Percentiles rank a stretch among this genome's conserved stretches.
Conservation (phyloP, 805 yeast genomes). For the Saccharomycopsis synnaedendra region DNA sequence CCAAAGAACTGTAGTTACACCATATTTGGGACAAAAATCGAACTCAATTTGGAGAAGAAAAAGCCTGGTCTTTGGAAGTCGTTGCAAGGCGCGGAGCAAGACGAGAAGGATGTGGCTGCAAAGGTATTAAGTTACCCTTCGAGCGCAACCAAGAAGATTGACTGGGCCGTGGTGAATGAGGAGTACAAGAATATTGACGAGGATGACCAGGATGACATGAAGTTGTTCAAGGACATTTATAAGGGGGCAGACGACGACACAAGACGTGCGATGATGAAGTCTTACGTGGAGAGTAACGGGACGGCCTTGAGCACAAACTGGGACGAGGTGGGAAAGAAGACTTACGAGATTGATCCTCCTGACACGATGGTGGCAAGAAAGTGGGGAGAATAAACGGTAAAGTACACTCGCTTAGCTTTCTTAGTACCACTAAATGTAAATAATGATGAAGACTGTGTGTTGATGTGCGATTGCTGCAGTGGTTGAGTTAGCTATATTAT, state of each 20-base stretch:
- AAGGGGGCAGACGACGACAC: slow-evolving; percentile 80
- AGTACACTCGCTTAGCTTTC: neutral
- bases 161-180: slow-evolving; percentile 56
- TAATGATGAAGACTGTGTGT: neutral
- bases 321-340: slow-evolving; percentile 66
- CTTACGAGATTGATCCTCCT: slow-evolving; percentile 62
- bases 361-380: slow-evolving; percentile 54
- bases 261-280: slow-evolving; percentile 91
- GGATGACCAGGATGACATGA: slow-evolving; percentile 40
- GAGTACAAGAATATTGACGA: slow-evolving; percentile 35
- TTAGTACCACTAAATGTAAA: neutral
- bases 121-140: slow-evolving; percentile 38
- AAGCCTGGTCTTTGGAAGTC: slow-evolving; percentile 40
- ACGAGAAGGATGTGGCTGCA: slow-evolving; percentile 10
- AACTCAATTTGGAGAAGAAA: slow-evolving; percentile 46
- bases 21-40: slow-evolving; percentile 66
- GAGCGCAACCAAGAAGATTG: slow-evolving; percentile 47
- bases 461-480: neutral
- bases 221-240: slow-evolving; percentile 67
- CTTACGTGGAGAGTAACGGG: slow-evolving; percentile 87
- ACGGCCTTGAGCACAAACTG: slow-evolving; percentile 90
- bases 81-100: slow-evolving; percentile 26
- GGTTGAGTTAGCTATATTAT: neutral
- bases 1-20: slow-evolving; percentile 32
- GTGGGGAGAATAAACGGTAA: slow-evolving; percentile 26